Base-by-base conservation (phyloP, 1,284 basidiomycete species). In the Cutaneotrichosporon cutaneum region DNA sequence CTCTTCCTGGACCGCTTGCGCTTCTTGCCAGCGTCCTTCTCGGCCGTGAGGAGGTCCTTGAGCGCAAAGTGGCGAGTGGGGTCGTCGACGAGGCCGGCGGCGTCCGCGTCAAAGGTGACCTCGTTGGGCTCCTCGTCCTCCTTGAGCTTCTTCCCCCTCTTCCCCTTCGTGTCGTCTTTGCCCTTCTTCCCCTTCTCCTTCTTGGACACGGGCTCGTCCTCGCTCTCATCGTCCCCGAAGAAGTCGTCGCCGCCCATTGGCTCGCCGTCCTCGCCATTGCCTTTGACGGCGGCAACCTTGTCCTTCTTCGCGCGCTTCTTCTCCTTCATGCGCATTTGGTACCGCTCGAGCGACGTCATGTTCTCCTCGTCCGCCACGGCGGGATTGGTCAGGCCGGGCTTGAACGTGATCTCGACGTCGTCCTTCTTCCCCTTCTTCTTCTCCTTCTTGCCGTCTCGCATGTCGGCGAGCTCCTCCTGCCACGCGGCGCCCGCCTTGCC, bases 381-480 rank as follows among this genome's bases (percentile, higher is more conserved):
- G 14, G 36, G 60, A 16, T 45, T 65, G 62, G 82, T 87, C 50
- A 97, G 81, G 6, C 88, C 94, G 0, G 94, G 91, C 22, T 85
- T 88, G 77, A 98, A 97, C 1, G 93, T 96, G 72, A 98, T 90
- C 80, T 96, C 89, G 87, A 97, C 90, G 9, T 61, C 70, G 64
- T 92, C 90, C 10, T 54, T 36, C 21, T 45, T 59, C 58, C 67
- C 67, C 35, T 67, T 64, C 52, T 58, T 27, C 55, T 52, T 45
- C 45, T 57, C 33, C 63, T 59, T 44, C 35, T 42, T 35, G 67
- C 87, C 86, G 52, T 77, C 78, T 22, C 81, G 83, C 30, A 79
- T 75, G 26, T 77, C 61, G 27, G 56, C 62, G n/a, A 68, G 53
- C 53, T 67, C 67, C 21, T 70, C 70, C 48, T 64, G 62, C 63